Base-by-base conservation (phyloP, 148 eudicot species). In the Polygonum aviculare region DNA sequence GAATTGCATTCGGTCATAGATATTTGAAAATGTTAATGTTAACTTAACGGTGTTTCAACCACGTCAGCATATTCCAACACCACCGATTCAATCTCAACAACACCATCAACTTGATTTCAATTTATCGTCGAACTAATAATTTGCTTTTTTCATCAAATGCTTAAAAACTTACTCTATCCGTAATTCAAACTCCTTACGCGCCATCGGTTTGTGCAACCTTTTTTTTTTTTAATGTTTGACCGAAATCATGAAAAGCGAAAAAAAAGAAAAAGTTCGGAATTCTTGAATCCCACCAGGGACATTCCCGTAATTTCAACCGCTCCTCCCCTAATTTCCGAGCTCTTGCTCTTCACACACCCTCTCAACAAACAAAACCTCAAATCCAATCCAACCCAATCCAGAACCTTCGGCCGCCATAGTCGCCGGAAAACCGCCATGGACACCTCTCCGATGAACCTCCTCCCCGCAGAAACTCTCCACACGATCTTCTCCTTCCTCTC, bases 391-490 rank as follows among this genome's bases (percentile, higher is more conserved):
- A 15, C 69, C 69, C 11, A 21, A 14, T 36, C 71, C 40, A 36
- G 31, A 26, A 21, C 7, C 35, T 59, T 26, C 12, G 2, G 12
- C 65, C 69, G 69, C 12, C 63, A 33, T 7, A n/a, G 19, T n/a
- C 55, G n/a, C 31, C 33, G 12, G 33, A 22, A 57, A 57, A 63
- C 40, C 69, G 69, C 72, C 75, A 84, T 82, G 87, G 86, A 85
- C 14, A 18, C 78, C 45, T 38, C 91, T 1, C 81, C 88, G 72
- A 85, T 88, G 76, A 88, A 82, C 82, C 72, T 11, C 0, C 90
- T 93, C 0, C 94, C 98, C 0, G 83, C 81, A 35, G 98, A 93
- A 87, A 86, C 88, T 3, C 85, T 93, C 60, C 89, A 83, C 82
- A 86, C 86, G 65, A 87, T 93, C 77, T 87, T 93, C 90, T 73